Conservation (phyloP, 2,329 filamentous ascomycete species). For the Alternaria gaisen region DNA sequence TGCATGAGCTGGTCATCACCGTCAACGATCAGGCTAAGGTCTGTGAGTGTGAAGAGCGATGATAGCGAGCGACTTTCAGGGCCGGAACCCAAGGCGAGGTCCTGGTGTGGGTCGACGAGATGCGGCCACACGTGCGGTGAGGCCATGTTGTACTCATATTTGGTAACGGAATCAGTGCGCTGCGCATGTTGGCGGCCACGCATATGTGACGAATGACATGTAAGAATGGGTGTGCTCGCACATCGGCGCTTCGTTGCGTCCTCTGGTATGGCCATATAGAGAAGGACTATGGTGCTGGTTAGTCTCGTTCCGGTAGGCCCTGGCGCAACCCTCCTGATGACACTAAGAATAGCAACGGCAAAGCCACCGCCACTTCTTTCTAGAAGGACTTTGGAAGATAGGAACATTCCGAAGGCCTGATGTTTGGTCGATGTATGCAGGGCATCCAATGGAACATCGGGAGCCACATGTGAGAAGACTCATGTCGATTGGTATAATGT, state of each 20-base stretch:
- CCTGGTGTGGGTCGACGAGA: constrained; percentile 26
- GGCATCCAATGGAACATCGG: too few species aligned
- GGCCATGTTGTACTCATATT: constrained; percentile 33
- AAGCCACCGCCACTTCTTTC: constrained; percentile 8
- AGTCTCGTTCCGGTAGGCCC: constrained; percentile 29
- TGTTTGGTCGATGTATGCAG: constrained; percentile 1
- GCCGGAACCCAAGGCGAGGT: constrained; percentile 19
- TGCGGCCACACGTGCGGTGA: constrained; percentile 26
- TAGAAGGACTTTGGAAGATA: constrained; percentile 1
- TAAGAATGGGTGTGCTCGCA: constrained; percentile 25
- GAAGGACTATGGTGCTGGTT: constrained; percentile 48
- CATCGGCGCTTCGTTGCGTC: constrained; percentile 35
- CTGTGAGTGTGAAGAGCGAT: constrained; percentile 34
- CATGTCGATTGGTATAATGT: not conserved
- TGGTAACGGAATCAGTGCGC: constrained; percentile 26
- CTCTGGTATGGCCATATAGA: constrained; percentile 53
- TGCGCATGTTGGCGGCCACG: constrained; percentile 34
- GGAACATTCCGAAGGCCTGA: not conserved
- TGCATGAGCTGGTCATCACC: constrained; percentile 48
- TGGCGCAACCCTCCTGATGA: constrained; percentile 17
- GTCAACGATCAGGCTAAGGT: constrained; percentile 55
- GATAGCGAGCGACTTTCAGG: constrained; percentile 19
- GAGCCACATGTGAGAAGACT: not conserved
- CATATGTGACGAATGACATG: constrained; percentile 33
- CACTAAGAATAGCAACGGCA: constrained; percentile 10